Percentiles rank a stretch among this genome's conserved stretches.
These are phyloP conservation scores for Pecoramyces ruminantium DNA, from an alignment of 192 early-diverging fungal species.

Conservation along the genomic window DNA sequence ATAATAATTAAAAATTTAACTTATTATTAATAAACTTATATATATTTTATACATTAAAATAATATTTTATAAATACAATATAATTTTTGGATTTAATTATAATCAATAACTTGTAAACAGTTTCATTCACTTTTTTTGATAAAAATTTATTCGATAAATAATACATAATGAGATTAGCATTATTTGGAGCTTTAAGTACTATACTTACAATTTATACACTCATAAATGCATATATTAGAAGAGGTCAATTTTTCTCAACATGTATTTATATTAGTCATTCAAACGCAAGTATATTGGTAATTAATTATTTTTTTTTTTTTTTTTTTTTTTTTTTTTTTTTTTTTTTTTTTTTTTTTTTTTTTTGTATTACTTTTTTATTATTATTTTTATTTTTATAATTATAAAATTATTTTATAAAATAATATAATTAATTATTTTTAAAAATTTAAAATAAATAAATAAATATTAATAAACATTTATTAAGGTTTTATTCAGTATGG, in stretches of 20 bases:
- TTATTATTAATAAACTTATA: too few relatives aligned
- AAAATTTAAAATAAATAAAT: too few relatives aligned
- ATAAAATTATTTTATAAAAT: neutral
- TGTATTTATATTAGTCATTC: conserved; percentile 80
- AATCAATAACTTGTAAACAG: too few relatives aligned
- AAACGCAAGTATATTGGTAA: conserved; percentile 71
- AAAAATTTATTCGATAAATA: too few relatives aligned
- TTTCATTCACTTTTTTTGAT: too few relatives aligned
- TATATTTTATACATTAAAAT: too few relatives aligned
- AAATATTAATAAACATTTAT: too few relatives aligned
- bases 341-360: neutral
- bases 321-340: neutral
- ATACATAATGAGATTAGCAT: neutral
- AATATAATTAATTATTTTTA: too few relatives aligned
- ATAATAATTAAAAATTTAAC: too few relatives aligned
- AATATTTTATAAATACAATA: too few relatives aligned
- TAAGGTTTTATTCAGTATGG: conserved; percentile 65
- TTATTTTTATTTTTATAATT: neutral
- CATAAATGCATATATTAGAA: neutral
- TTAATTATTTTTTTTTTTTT: neutral
- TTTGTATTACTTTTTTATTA: neutral
- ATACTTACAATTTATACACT: neutral
- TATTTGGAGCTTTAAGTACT: neutral
- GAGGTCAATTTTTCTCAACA: conserved; percentile 69
- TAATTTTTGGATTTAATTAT: too few relatives aligned